Conservation (phyloP, 441 rosid genomes). For the Bocquillonia castaneifolia region DNA sequence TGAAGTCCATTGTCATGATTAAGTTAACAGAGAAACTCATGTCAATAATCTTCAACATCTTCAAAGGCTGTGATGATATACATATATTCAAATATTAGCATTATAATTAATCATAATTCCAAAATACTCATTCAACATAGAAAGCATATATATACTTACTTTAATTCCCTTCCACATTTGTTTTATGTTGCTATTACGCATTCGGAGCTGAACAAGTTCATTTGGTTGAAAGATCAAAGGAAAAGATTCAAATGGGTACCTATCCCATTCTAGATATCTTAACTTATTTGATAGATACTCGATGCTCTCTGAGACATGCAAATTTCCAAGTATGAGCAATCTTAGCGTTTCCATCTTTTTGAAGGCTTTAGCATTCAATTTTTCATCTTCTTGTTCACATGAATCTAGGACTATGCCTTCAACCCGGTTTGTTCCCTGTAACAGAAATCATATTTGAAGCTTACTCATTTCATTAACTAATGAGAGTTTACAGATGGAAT, state of each 20-base stretch:
- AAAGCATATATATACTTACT: conserved; percentile 10
- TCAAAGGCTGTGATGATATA: conserved; percentile 14
- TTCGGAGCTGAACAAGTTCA: conserved; percentile 22
- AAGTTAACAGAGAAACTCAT: conserved; percentile 20
- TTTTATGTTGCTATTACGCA: conserved; percentile 19
- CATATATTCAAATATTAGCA: too few species aligned
- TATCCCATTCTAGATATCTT: conserved; percentile 21
- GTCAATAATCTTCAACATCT: conserved; percentile 24
- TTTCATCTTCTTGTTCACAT: not conserved
- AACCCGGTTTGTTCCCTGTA: conserved; percentile 25
- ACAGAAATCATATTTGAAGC: not conserved
- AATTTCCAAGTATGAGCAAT: conserved; percentile 18
- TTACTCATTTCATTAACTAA: too few species aligned
- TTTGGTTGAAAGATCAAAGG: conserved; percentile 20
- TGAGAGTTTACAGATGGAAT: too few species aligned
- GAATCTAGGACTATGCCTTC: conserved; percentile 25
- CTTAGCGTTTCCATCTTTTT: conserved; percentile 27
- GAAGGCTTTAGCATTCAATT: conserved; percentile 14
- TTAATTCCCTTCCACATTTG: conserved; percentile 15
- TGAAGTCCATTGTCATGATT: conserved; percentile 18
- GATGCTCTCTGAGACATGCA: conserved; percentile 4
- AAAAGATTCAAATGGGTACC: conserved; percentile 20
- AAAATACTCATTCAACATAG: too few species aligned
- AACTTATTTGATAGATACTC: conserved; percentile 20
- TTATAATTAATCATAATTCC: too few species aligned